Percentiles rank a stretch among this genome's conserved stretches.
Evolutionary conservation across 345 rosid species (phyloP).

Genomic region (Pugionium dolabratum): DNA sequence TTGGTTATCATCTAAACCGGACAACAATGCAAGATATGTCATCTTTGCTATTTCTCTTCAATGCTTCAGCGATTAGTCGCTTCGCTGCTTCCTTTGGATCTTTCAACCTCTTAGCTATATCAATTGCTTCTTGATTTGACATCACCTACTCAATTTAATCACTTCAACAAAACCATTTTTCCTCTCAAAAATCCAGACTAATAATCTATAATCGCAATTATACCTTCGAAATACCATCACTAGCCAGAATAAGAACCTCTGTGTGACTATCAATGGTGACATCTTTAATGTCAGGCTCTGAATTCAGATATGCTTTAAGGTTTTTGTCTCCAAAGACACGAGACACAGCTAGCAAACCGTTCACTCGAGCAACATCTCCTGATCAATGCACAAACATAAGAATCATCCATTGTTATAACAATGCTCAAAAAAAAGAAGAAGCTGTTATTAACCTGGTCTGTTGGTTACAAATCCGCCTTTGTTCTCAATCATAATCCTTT

Average conservation of each 20-base stretch:
- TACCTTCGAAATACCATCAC: conserved; percentile 81
- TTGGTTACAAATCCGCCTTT: conserved; percentile 80
- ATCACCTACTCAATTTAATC: conserved; percentile 44
- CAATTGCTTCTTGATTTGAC: conserved; percentile 63
- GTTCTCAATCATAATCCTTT: conserved; percentile 63
- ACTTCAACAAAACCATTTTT: not conserved
- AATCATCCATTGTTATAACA: not conserved
- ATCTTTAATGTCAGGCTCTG: conserved; percentile 61
- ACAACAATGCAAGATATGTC: conserved; percentile 72
- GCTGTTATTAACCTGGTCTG: conserved; percentile 53
- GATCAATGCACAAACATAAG: conserved; percentile 27
- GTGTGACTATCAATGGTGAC: conserved; percentile 40
- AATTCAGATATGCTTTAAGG: conserved; percentile 64
- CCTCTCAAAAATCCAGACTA: not conserved
- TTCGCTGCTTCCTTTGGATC: conserved; percentile 60
- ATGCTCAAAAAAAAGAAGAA: not conserved
- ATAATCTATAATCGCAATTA: not conserved
- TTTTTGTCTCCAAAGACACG: conserved; percentile 78
- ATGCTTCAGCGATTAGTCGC: conserved; percentile 47
- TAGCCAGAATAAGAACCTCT: conserved; percentile 59
- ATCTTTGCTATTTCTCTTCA: conserved; percentile 59
- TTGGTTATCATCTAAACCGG: conserved; percentile 46
- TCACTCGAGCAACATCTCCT: conserved; percentile 83
- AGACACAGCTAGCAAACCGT: conserved; percentile 76
- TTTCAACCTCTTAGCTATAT: conserved; percentile 50